Conservation (phyloP, 176 grass and related monocot species). For the Carex scoparia region DNA sequence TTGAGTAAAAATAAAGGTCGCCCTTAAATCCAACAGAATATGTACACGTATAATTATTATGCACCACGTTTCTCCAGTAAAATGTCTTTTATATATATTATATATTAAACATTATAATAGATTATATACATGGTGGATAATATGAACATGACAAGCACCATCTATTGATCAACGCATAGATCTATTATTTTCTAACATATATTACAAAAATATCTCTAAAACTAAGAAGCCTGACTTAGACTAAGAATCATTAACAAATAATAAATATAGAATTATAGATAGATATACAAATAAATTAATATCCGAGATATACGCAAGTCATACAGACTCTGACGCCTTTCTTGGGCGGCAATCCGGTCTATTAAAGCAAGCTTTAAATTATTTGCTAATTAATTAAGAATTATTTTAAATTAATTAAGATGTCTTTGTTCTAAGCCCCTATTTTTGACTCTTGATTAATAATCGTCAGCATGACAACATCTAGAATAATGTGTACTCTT, state of each 20-base stretch:
- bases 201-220: not conserved
- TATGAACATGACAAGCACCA: not conserved
- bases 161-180: not conserved
- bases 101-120: not conserved
- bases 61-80: not conserved
- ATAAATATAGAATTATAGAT: not conserved
- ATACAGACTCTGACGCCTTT: not conserved
- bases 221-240: not conserved
- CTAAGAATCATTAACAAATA: not conserved
- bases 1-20: too few relatives aligned
- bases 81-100: not conserved
- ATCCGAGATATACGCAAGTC: not conserved
- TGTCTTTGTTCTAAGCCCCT: not conserved
- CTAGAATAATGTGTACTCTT: not conserved
- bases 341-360: conserved; percentile 1
- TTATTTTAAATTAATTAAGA: not conserved
- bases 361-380: not conserved
- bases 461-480: conserved; percentile 5
- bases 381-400: not conserved
- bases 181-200: not conserved
- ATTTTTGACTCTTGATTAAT: not conserved
- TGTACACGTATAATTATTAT: not conserved
- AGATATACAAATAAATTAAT: not conserved
- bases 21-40: not conserved
- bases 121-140: not conserved